Evolutionary conservation across 2,329 filamentous ascomycete genomes (phyloP).

Genomic region (Colletotrichum spinosum): DNA sequence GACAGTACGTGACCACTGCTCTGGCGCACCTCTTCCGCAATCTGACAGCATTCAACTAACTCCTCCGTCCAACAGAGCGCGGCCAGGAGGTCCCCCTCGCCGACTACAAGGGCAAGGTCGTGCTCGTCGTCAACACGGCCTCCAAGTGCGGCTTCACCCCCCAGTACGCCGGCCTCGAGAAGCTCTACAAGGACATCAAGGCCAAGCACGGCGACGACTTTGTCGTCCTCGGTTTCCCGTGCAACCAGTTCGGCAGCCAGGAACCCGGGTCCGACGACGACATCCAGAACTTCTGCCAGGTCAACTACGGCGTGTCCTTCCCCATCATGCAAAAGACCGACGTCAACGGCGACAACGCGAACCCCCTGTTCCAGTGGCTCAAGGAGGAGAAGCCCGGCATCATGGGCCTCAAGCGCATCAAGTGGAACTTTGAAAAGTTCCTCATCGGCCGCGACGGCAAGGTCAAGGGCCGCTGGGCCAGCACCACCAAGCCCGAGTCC

Average conservation of each 20-base stretch:
- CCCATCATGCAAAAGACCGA: constrained; percentile 92
- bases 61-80: constrained; percentile 65
- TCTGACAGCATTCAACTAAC: not conserved
- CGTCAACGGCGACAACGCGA: constrained; percentile 87
- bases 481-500: constrained; percentile 85
- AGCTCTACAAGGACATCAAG: constrained; percentile 84
- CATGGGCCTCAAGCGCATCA: constrained; percentile 88
- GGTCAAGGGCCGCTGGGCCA: constrained; percentile 89
- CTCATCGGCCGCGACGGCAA: constrained; percentile 86
- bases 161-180: constrained; percentile 92
- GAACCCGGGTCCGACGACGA: constrained; percentile 87
- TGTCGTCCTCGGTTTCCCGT: constrained; percentile 92
- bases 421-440: constrained; percentile 99
- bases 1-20: constrained; percentile 70
- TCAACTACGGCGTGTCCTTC: constrained; percentile 96
- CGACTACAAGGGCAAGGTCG: constrained; percentile 88
- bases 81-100: constrained; percentile 77
- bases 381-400: constrained; percentile 82
- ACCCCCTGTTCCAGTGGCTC: constrained; percentile 83
- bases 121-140: constrained; percentile 96
- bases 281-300: constrained; percentile 86
- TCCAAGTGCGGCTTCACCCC: constrained; percentile 99
- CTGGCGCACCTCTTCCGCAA: constrained; percentile 7
- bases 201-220: constrained; percentile 80
- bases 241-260: constrained; percentile 96